A percentile compares a stretch with the other conserved stretches of the same genome.
phyloP scores from a whole-genome alignment of 2,329 filamentous ascomycete species.

The Stachybotrys elegans region DNA sequence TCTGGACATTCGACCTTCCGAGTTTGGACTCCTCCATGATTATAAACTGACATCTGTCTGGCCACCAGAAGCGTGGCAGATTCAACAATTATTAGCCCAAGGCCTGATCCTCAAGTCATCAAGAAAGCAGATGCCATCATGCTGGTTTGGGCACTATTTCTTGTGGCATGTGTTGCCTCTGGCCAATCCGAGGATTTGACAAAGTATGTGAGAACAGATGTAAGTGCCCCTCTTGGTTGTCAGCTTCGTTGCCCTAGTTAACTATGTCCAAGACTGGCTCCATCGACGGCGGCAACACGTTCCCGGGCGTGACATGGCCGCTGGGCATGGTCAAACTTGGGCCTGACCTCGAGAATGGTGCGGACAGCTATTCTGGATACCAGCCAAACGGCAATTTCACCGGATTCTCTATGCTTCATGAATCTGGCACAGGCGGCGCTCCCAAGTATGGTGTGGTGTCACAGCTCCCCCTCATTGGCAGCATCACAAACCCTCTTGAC shows the following conservation, averaged over 20 bases:
- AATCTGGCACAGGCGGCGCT: slow-evolving; percentile 62
- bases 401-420: slow-evolving; percentile 60
- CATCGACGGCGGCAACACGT: slow-evolving; percentile 41
- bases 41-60: too few relatives aligned
- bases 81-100: too few relatives aligned
- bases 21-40: too few relatives aligned
- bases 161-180: background rate
- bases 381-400: slow-evolving; percentile 46
- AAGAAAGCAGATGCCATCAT: too few relatives aligned
- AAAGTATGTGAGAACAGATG: slow-evolving; percentile 1
- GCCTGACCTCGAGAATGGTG: slow-evolving; percentile 42
- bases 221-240: background rate
- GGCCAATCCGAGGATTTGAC: slow-evolving; percentile 1
- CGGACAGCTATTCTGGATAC: slow-evolving; percentile 50
- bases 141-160: too few relatives aligned
- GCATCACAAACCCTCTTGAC: slow-evolving; percentile 49
- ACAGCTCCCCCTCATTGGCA: slow-evolving; percentile 50
- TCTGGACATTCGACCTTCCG: too few relatives aligned
- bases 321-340: slow-evolving; percentile 46
- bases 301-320: slow-evolving; percentile 43
- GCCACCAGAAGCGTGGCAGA: too few relatives aligned
- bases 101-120: too few relatives aligned
- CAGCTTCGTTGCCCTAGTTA: background rate
- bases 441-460: slow-evolving; percentile 65
- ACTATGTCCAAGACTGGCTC: slow-evolving; percentile 35